Evolutionary conservation across 2,329 filamentous ascomycete species (phyloP).

Genomic region (Claviceps purpurea): DNA sequence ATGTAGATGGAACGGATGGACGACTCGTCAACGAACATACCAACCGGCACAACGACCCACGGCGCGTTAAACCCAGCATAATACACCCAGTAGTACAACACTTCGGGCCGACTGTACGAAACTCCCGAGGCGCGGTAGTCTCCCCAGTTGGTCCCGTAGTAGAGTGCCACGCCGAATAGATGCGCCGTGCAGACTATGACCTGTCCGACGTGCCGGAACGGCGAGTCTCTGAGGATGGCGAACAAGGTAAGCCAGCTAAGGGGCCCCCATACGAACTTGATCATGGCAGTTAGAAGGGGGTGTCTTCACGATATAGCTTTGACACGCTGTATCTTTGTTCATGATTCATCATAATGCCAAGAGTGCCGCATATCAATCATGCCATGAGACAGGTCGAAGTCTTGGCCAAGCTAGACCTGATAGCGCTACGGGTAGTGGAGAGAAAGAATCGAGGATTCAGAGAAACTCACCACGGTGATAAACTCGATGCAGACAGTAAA

Average conservation of each 20-base stretch:
- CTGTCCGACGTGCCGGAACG: conserved; percentile 37
- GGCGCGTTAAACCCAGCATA: conserved; percentile 47
- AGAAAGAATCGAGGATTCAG: too few species aligned
- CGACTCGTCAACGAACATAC: conserved; percentile 18
- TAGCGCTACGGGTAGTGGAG: too few species aligned
- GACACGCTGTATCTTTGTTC: too few species aligned
- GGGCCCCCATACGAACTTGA: conserved; percentile 42
- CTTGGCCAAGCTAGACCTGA: too few species aligned
- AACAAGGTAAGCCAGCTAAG: conserved; percentile 37
- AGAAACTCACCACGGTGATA: conserved; percentile 52
- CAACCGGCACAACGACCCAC: conserved; percentile 42
- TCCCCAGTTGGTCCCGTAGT: conserved; percentile 43
- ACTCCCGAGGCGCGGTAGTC: conserved; percentile 31
- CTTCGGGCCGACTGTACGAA: conserved; percentile 44
- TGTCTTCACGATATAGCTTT: too few species aligned
- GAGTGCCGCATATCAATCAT: too few species aligned
- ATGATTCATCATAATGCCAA: too few species aligned
- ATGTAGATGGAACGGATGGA: not conserved
- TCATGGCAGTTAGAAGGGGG: too few species aligned
- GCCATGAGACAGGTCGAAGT: too few species aligned
- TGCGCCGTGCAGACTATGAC: conserved; percentile 38
- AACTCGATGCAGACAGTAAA: conserved; percentile 83
- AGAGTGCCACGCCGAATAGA: conserved; percentile 48
- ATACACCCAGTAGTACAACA: conserved; percentile 50
- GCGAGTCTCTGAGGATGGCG: conserved; percentile 29